Base-by-base conservation (phyloP, 257 asterid genomes). In the Parsonsia alboflavescens region DNA sequence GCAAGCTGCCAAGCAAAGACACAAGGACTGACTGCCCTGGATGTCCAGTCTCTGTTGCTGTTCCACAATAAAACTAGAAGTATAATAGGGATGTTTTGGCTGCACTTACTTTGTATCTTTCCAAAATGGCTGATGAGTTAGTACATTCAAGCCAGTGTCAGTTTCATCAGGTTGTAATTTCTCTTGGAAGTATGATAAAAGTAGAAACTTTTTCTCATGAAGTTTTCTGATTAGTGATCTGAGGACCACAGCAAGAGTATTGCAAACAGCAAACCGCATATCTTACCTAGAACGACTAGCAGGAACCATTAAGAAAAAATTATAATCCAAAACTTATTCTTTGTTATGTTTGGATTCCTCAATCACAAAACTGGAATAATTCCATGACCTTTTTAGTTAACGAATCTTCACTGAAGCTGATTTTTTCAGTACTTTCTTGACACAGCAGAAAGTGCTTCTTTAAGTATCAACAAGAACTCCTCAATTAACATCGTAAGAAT, bases 171-270 rank as follows among this genome's bases (percentile, higher is more conserved):
- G 67, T 42, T 72, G 54, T 49, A 41, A 7, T 41, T 57, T 72
- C 22, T 24, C 68, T 24, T 57, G 59, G 59, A 59, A 44, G 70
- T 26, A 61, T 59, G 70, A 46, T 45, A 50, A 10, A 59, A 16
- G 71, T 59, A 44, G 7, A 22, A 28, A 46, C 4, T 10, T 45
- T 50, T 21, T 24, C 39, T 33, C 17, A 54, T 65, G 4, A 39
- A 65, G 11, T 15, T 36, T 52, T 70, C 49, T 41, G 11, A 19
- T 12, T 26, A 15, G 44, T 3, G 58, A 57, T 72, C 53, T 22
- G 53, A 57, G 75, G 75, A 72, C 75, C 75, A 56, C 54, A 13
- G 44, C 45, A 58, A 26, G 12, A 57, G 54, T 36, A 8, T 13
- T 71, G 10, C 15, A 10, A 68, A n/a, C 19, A 8, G 8, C 52